Base-by-base conservation (phyloP, 2,329 filamentous ascomycete species). In the Colletotrichum magnum region DNA sequence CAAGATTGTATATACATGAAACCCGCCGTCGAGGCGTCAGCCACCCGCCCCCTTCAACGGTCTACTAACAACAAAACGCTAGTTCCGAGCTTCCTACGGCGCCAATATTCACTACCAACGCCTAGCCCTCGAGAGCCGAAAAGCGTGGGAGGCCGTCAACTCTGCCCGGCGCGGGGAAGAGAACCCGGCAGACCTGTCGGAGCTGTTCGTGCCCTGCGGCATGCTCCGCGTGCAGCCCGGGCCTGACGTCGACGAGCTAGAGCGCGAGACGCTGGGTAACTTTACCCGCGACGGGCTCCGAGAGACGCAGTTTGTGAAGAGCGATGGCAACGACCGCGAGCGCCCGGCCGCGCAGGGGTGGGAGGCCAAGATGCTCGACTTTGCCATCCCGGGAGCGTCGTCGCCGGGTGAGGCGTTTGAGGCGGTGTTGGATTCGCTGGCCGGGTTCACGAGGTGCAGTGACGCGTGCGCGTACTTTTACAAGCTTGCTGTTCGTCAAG, bases 171-270 rank as follows among this genome's bases (percentile, higher is more conserved):
- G 4, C 32, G 10, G 26, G 3, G 64, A 68, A 7, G 32, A 53
- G 9, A 26, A 52, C 6, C 52, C 56, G 43, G 13, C 72, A 15
- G 63, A 64, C 1, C 61, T n/a, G 12, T 54, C 50, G 2, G 64
- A 65, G 3, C 65, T 75, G 7, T 75, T 76, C 24, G 68, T 71
- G 15, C 62, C 50, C 13, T 70, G 70, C 41, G 74, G 74, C n/a
- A 76, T 76, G 74, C 72, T 76, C 6, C 74, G 74, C 7, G 74
- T 75, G 4, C 74, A 76, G 63, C 74, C 74, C 0, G 51, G 71
- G 0, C 70, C 59, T 5, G 52, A 69, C 5, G 68, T 76, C 5
- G 71, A 71, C 2, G 64, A 61, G 2, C 64, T 75, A 16, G 74
- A 76, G 54, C 68, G 68, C 50, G 74, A 76, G 52, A 76, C 73